Evolutionary conservation across 2,329 filamentous ascomycete genomes (phyloP), one percentile per base, ranked within the genome.

Genomic region (Cladosporium halotolerans): DNA sequence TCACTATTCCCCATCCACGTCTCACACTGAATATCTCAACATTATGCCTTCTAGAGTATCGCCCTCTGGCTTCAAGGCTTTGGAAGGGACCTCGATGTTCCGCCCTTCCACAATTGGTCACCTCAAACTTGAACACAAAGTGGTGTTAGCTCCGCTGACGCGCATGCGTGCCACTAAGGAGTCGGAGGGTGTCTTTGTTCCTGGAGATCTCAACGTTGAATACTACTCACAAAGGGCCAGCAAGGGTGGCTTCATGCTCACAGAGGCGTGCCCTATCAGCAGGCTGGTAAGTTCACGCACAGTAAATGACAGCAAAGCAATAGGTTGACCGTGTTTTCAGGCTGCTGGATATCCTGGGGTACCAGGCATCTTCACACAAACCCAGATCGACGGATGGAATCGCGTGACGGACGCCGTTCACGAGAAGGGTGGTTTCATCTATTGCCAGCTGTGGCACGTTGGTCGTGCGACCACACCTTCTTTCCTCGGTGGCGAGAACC

Each of bases 371-470:
- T 83, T 74, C 60, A 77, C 65, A 11, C 66, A 73, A 0, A 74
- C 72, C n/a, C 80, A 85, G 48, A 72, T 83, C 32, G 72, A 71
- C 1, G 77, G 70, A 0, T 87, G 83, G 84, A 79, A 75, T 55
- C 67, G 73, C 9, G 70, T 86, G 39, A 83, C 79, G 2, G 76
- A 81, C 28, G 80, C 78, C 0, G 81, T 87, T 0, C 84, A 88
- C 63, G 73, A 73, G 14, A 84, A 83, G 60, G 78, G 78, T 3
- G 77, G 75, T n/a, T 81, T 74, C 63, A 82, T 86, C 48, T 85
- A 74, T 67, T 67, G 74, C 2, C 84, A 87, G 63, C 70, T 87
- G 0, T 85, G 81, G 74, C 76, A 76, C 0, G 71, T 80, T 8
- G 83, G 84, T 3, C 77, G 84, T 4, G 60, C 60, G 4, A 60